Conservation (phyloP, 306 rosid species). For the Ammopiptanthus mongolicus region DNA sequence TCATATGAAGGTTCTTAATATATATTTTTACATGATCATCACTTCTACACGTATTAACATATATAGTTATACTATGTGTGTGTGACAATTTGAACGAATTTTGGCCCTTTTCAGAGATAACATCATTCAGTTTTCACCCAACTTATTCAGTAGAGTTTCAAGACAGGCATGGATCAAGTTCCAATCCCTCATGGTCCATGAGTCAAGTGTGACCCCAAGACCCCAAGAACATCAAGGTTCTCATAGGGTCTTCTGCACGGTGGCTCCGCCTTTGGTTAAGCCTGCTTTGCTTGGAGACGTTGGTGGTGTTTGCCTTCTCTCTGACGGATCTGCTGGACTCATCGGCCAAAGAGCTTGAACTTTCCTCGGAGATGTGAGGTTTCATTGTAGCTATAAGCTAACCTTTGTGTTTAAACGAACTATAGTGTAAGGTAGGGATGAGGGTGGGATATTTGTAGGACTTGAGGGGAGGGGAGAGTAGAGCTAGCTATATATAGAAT, state of each 20-base stretch:
- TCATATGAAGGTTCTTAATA: neutral
- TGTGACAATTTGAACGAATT: neutral
- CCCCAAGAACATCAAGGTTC: constrained; percentile 47
- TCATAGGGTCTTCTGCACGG: constrained; percentile 33
- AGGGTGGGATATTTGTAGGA: neutral
- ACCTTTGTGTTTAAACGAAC: neutral
- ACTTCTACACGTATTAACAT: neutral
- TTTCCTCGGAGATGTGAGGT: constrained; percentile 19
- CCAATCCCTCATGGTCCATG: neutral
- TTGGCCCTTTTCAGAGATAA: neutral
- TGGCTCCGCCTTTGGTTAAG: constrained; percentile 1
- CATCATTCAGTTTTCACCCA: neutral
- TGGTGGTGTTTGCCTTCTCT: constrained; percentile 11
- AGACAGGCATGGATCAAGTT: no score
- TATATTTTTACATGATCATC: neutral
- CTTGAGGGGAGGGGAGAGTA: neutral
- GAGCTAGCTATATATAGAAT: constrained; percentile 9
- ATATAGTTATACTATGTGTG: neutral
- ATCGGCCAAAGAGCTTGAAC: constrained; percentile 5
- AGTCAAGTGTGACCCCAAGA: constrained; percentile 34
- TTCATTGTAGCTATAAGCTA: constrained; percentile 8
- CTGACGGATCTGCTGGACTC: constrained; percentile 18
- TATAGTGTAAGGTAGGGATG: neutral
- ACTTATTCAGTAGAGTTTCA: neutral
- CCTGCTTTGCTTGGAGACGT: neutral